Evolutionary conservation across 75 land plant species (phyloP).

Genomic region (Pinus tabuliformis): DNA sequence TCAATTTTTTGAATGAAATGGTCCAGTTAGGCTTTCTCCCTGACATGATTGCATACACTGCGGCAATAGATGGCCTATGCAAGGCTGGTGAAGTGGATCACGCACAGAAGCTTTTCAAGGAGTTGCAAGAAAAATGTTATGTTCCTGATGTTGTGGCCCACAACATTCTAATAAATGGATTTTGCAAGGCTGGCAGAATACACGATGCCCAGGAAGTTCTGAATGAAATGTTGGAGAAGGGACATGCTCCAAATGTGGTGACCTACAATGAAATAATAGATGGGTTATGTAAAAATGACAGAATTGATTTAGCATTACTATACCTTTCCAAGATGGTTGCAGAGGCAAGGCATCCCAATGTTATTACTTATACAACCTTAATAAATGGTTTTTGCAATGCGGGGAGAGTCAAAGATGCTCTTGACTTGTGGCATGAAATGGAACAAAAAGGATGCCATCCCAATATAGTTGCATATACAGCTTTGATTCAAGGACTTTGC

Average conservation of each 20-base stretch:
- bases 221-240: conserved; percentile 55
- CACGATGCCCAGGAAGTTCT: conserved; percentile 45
- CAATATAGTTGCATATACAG: conserved; percentile 59
- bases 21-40: conserved; percentile 39
- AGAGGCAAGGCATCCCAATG: conserved; percentile 41
- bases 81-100: conserved; percentile 34
- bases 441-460: conserved; percentile 43
- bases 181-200: conserved; percentile 56
- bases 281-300: conserved; percentile 51
- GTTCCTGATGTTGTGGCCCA: conserved; percentile 71
- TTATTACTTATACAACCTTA: conserved; percentile 73
- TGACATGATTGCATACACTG: conserved; percentile 57
- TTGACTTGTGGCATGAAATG: conserved; percentile 62
- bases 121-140: conserved; percentile 34
- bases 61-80: conserved; percentile 54
- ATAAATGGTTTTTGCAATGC: conserved; percentile 70
- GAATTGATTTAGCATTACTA: conserved; percentile 30
- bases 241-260: conserved; percentile 42
- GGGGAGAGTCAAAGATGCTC: conserved; percentile 61
- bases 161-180: conserved; percentile 68
- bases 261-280: conserved; percentile 52
- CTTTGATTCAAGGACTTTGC: conserved; percentile 74
- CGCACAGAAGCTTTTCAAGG: conserved; percentile 40
- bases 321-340: conserved; percentile 38
- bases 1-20: conserved; percentile 36